These are phyloP conservation scores for Ordospora pajunii DNA, from an alignment of 371 early-diverging fungal species.

Conservation along the genomic window DNA sequence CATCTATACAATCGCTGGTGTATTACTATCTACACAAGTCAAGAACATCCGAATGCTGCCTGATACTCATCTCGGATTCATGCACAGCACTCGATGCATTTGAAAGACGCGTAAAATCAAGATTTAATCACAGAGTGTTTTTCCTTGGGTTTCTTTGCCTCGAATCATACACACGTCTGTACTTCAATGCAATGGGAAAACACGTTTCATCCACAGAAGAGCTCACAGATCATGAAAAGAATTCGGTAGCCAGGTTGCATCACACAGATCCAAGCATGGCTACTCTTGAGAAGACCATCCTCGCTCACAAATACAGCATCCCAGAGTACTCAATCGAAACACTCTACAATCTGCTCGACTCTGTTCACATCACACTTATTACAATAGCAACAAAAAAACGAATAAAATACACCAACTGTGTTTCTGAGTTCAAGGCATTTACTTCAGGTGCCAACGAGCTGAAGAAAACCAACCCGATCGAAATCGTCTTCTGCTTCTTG, in stretches of 20 bases:
- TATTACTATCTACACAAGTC: constrained; percentile 43
- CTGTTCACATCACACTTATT: constrained; percentile 36
- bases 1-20: constrained; percentile 21
- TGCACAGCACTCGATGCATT: constrained; percentile 23
- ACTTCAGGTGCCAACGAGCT: constrained; percentile 26
- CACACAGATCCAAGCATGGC: not conserved
- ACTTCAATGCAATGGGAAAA: not conserved
- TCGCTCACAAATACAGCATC: constrained; percentile 22
- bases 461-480: not conserved
- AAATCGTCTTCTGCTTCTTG: constrained; percentile 13
- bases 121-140: constrained; percentile 40
- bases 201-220: not conserved
- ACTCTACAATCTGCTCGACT: constrained; percentile 19
- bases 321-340: constrained; percentile 17
- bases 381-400: constrained; percentile 9
- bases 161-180: not conserved
- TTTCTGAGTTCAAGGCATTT: constrained; percentile 31
- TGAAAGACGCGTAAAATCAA: constrained; percentile 40
- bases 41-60: not conserved
- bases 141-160: constrained; percentile 12
- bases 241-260: not conserved
- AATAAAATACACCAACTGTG: not conserved
- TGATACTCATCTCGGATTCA: constrained; percentile 23
- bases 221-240: not conserved
- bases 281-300: not conserved